Conservation (phyloP, 2,329 filamentous ascomycete genomes). For the Colletotrichum karsti region DNA sequence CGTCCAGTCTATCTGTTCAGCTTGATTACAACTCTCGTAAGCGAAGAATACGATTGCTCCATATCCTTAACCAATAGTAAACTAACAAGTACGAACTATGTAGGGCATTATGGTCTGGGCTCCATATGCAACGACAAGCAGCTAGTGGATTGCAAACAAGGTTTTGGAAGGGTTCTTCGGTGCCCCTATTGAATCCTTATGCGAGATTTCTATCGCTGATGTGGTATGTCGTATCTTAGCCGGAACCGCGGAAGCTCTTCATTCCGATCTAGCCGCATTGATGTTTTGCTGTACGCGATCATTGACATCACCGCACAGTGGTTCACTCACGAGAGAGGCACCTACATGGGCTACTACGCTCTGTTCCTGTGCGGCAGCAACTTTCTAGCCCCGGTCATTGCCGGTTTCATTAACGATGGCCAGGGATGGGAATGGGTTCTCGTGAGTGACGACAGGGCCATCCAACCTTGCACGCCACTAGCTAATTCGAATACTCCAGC, state of each 20-base stretch:
- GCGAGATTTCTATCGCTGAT: slow-evolving; percentile 38
- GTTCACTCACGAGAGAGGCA: slow-evolving; percentile 38
- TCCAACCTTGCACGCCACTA: background rate
- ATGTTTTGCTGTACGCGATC: too few species aligned
- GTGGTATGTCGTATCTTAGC: slow-evolving; percentile 16
- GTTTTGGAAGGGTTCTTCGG: slow-evolving; percentile 38
- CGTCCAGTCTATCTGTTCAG: slow-evolving; percentile 52
- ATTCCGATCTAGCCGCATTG: too few species aligned
- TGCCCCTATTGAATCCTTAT: slow-evolving; percentile 39
- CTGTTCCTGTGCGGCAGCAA: slow-evolving; percentile 36
- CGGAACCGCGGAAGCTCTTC: too few species aligned
- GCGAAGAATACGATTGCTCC: fast-evolving
- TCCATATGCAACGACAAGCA: slow-evolving; percentile 31
- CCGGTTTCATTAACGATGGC: slow-evolving; percentile 41
- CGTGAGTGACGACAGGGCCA: background rate
- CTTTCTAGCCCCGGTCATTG: slow-evolving; percentile 42
- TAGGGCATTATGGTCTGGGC: slow-evolving; percentile 43
- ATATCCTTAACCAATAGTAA: background rate
- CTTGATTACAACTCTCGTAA: background rate
- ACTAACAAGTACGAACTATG: background rate
- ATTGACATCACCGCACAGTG: background rate
- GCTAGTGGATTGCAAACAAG: slow-evolving; percentile 38
- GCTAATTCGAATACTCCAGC: background rate
- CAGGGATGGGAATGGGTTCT: slow-evolving; percentile 42
- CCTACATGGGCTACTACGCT: slow-evolving; percentile 38